Base-by-base conservation (phyloP, 129 eudicot species). In the Centrapalus pauciflorus region DNA sequence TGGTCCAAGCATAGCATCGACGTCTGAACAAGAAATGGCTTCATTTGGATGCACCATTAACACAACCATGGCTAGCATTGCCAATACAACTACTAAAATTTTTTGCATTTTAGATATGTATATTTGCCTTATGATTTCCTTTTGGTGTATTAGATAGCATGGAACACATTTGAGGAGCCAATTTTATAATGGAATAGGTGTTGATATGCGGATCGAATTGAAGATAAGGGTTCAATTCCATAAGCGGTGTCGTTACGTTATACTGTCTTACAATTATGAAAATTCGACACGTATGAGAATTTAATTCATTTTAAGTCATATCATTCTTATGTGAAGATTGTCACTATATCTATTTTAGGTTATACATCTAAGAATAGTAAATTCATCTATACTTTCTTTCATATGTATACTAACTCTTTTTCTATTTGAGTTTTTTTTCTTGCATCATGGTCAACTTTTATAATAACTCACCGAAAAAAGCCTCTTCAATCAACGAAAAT, bases 31-130 rank as follows among this genome's bases (percentile, higher is more conserved):
- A 6, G 78, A 1, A 13, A 74, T 66, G 29, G 78, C 59, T 64
- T 45, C 78, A 27, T 48, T 55, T 28, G 72, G 78, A 6, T 30
- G 60, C 67, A 74, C 72, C 58, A 55, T 55, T 66, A 65, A 41
- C 30, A 46, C 40, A 2, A 11, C 30, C 48, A 74, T 32, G 60
- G n/a, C 73, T 74, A 74, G 28, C 34, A 57, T 45, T 23, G 66
- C 56, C 59, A 65, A 57, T 17, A 21, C 66, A 56, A 32, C 67
- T n/a, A 65, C 23, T 55, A 57, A 19, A 11, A 23, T 60, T 23
- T 67, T 61, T 65, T 74, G 65, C 79, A 74, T 74, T 28, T 64
- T 45, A 55, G 28, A 55, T 55, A 11, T 20, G n/a, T n/a, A n/a
- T n/a, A n/a, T n/a, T n/a, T n/a, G n/a, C n/a, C n/a, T n/a, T n/a